These are phyloP conservation scores for Bolboschoenoplectus hybrid DNA, from an alignment of 202 grass and related monocot species.

Conservation along the genomic window DNA sequence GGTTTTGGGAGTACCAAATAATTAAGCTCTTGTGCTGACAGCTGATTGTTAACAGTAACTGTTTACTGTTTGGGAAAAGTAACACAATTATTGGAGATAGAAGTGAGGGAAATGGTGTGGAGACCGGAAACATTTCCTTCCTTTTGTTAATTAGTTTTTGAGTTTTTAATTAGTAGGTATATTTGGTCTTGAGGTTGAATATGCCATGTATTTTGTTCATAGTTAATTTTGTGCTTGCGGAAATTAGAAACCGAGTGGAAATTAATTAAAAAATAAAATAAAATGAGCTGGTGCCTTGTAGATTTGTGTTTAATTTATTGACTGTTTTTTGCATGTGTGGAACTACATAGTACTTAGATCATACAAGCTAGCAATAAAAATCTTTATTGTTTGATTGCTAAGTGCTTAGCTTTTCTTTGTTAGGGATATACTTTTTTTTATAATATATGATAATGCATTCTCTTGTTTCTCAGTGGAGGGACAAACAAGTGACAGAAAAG, in stretches of 20 bases:
- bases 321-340: background rate
- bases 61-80: background rate
- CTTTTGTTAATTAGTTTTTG: background rate
- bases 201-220: slow-evolving; percentile 28
- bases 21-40: background rate
- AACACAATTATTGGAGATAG: slow-evolving; percentile 26
- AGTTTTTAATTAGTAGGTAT: slow-evolving; percentile 21
- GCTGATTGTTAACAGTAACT: slow-evolving; percentile 23
- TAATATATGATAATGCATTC: too few relatives aligned
- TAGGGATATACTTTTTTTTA: background rate
- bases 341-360: background rate
- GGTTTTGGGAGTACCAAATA: slow-evolving; percentile 23
- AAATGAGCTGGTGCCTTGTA: background rate
- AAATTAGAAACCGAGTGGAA: slow-evolving; percentile 35
- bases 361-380: slow-evolving; percentile 2
- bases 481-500: background rate
- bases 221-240: slow-evolving; percentile 25
- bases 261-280: background rate
- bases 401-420: background rate
- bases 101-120: slow-evolving; percentile 17
- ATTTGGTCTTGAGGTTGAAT: slow-evolving; percentile 29
- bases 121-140: slow-evolving; percentile 22
- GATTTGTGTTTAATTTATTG: background rate
- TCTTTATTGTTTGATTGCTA: background rate
- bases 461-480: background rate